phyloP scores from a whole-genome alignment of 768 basidiomycete species.

The Mycena galopus region DNA sequence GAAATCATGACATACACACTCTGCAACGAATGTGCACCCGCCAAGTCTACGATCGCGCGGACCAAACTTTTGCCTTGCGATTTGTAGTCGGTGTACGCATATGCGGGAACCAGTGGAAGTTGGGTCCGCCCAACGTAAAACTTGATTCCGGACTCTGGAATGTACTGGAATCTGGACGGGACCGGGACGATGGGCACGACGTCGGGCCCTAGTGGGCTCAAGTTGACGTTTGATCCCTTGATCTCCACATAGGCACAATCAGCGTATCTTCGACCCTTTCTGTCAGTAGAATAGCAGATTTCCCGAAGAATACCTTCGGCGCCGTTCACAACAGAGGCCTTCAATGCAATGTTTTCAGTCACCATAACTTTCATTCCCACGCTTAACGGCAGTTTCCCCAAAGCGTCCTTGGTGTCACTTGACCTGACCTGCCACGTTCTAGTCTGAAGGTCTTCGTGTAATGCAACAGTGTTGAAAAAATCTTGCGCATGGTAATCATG shows the following conservation, averaged over 20 bases:
- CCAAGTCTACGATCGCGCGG: not conserved
- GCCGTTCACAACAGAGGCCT: not conserved
- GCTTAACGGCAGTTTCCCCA: no score
- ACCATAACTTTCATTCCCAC: constrained; percentile 1
- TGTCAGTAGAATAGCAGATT: not conserved
- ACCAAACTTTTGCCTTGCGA: not conserved
- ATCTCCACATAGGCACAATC: constrained; percentile 9
- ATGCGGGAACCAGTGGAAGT: not conserved
- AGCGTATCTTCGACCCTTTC: not conserved
- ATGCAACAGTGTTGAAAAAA: not conserved
- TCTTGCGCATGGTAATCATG: not conserved
- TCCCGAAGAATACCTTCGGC: not conserved
- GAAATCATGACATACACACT: constrained; percentile 2
- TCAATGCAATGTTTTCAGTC: not conserved
- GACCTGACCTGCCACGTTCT: not conserved
- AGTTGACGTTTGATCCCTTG: not conserved
- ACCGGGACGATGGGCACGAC: not conserved
- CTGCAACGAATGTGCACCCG: not conserved
- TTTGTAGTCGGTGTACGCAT: constrained; percentile 8
- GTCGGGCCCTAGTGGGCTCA: not conserved
- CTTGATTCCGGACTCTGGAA: not conserved
- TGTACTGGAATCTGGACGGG: not conserved
- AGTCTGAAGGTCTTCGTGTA: not conserved
- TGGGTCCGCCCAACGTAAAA: not conserved
- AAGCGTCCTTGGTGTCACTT: not conserved